Base-by-base conservation (phyloP, 768 basidiomycete species). In the Mycena leptocephala region DNA sequence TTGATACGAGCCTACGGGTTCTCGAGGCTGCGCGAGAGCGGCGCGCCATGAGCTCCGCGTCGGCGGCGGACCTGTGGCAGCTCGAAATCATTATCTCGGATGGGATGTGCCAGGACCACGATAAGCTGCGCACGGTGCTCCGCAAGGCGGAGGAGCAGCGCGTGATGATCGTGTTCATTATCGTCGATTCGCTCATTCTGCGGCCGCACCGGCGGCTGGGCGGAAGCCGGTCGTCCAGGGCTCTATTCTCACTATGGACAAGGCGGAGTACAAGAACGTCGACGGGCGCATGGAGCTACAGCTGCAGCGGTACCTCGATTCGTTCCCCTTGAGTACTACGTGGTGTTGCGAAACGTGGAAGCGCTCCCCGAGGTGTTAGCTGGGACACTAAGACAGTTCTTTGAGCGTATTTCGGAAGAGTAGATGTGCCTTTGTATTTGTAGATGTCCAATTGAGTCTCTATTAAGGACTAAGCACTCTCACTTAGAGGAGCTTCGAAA, bases 271-370 rank as follows among this genome's bases (percentile, higher is more conserved):
- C 88, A 95, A 94, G 85, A 91, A 89, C 67, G 92, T 95, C 9
- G 90, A 92, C 76, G 96, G 96, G 10, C 87, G 88, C 68, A 94
- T 97, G 93, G 95, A 98, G 84, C 86, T 99, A 73, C 92, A 95
- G 81, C 90, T 98, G 86, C 90, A 94, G 80, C 92, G 96, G 61
- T 99, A 99, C 83, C 85, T 99, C 79, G 98, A 99, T 82, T 93
- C 96, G 4, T 99, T 99, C 90, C 98, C 98, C 0, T 99, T 99
- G 96, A 99, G 86, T 98, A 97, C 81, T 99, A 97, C 79, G 94
- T 99, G 61, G 93, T 99, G n/a, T 84, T 99, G 64, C 88, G 97
- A 74, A 92, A 95, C 78, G 96, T 98, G 55, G 97, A 98, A 84
- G 93, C 96, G 22, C 86, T 99, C 43, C 98, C 98, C 4, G 95